Base-by-base conservation (phyloP, 495 filamentous ascomycete species). In the Daldinia vernicosa region DNA sequence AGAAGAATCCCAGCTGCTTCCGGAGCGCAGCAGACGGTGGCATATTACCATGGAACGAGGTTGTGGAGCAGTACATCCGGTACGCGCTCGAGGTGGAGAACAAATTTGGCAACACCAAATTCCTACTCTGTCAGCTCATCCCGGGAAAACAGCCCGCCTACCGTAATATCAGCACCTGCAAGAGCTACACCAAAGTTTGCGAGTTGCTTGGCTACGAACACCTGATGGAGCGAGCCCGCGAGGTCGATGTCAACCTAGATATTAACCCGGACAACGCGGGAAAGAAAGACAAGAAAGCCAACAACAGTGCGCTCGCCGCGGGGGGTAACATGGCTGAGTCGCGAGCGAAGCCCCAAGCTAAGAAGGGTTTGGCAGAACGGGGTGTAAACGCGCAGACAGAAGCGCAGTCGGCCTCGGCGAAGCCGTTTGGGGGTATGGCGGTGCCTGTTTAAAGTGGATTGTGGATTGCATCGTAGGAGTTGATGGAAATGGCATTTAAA, bases 41-140 rank as follows among this genome's bases (percentile, higher is more conserved):
- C 2, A 73, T 90, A 15, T 80, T 85, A 9, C 82, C 85, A 0
- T 98, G 94, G 94, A 76, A 80, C 40, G 90, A 93, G 22, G 87
- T 95, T 2, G 92, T 91, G 2, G 80, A 86, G 65, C 85, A 89
- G 60, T 97, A 97, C 75, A 65, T 98, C 53, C 82, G 85, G 63
- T 86, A 82, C 24, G 87, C 89, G 19, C 79, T 98, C 63, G 89
- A 90, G 59, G 87, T 90, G 40, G 90, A 95, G 75, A 98, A 98
- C 75, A 89, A 90, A 62, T 90, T 91, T 69, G 89, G 91, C 37
- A 99, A 98, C 80, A 97, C 94, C 6, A 98, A 98, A 76, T 98
- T 89, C 75, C 80, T 93, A 22, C 86, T 98, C n/a, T 84, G 85
- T 30, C 92, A 96, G 72, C 81, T 98, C 71, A 87, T 98, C 30